A percentile compares a stretch with the other conserved stretches of the same genome.
Conservation (phyloP, 257 asterid genomes). For the Solanum phureja region DNA sequence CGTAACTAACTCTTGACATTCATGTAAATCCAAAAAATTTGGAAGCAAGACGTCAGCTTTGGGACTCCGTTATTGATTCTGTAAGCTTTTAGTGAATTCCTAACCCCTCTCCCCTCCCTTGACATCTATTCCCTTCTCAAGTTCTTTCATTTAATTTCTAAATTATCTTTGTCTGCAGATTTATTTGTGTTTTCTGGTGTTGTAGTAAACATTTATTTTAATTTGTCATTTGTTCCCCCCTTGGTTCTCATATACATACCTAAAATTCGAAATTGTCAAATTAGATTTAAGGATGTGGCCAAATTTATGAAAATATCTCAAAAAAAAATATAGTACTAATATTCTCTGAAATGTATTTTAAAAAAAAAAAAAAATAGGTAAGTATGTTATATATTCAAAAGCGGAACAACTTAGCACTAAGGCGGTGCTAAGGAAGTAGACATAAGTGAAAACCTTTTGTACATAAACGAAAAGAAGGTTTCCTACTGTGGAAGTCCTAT, state of each 20-base stretch:
- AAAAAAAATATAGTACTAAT: background rate
- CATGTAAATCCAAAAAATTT: slow-evolving; percentile 77
- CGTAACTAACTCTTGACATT: slow-evolving; percentile 63
- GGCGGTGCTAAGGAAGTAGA: background rate
- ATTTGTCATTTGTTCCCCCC: background rate
- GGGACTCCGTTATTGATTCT: slow-evolving; percentile 39
- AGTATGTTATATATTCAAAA: background rate
- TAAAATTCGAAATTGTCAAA: background rate
- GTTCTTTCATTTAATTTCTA: background rate
- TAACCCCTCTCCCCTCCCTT: background rate
- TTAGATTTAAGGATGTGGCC: background rate
- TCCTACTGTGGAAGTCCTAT: background rate
- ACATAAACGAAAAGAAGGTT: background rate
- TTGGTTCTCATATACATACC: background rate
- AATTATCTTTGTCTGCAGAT: background rate
- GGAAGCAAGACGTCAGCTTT: slow-evolving; percentile 54
- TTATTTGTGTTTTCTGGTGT: background rate
- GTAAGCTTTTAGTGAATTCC: background rate
- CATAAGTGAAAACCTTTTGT: background rate
- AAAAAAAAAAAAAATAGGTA: background rate
- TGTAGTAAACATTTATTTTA: background rate
- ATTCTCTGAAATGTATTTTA: background rate
- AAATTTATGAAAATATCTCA: background rate
- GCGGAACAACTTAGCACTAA: background rate
- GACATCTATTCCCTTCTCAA: background rate